A percentile compares a stretch with the other conserved stretches of the same genome.
phyloP scores from a whole-genome alignment of 2,329 filamentous ascomycete genomes.

The Amauroascus verrucosus region DNA sequence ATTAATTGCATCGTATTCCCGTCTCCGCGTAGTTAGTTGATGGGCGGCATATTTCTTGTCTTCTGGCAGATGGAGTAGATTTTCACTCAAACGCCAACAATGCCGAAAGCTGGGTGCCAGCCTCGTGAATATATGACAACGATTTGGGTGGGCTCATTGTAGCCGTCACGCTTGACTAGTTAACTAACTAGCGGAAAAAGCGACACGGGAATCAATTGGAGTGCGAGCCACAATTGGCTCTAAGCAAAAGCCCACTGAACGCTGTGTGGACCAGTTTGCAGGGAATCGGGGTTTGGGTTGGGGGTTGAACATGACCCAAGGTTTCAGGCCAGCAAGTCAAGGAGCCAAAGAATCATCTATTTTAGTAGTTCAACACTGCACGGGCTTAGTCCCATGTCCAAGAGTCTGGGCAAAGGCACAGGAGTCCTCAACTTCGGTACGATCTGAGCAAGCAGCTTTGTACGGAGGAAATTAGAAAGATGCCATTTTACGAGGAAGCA shows the following conservation, averaged over 20 bases:
- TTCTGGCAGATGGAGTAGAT: neutral
- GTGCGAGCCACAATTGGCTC: neutral
- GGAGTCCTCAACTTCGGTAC: too few species aligned
- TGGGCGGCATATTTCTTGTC: neutral
- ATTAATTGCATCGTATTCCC: neutral
- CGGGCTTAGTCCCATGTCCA: too few species aligned
- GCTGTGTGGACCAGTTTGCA: neutral
- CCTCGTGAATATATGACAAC: neutral
- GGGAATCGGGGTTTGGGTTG: neutral
- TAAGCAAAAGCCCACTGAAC: neutral
- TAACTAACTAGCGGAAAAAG: neutral
- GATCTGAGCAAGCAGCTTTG: too few species aligned
- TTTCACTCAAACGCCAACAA: neutral
- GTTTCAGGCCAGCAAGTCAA: slow-evolving; percentile 1
- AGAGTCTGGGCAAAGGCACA: too few species aligned
- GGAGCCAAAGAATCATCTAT: too few species aligned
- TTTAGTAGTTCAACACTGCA: too few species aligned
- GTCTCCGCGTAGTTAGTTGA: neutral
- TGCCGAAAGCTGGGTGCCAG: neutral
- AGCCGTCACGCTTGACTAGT: neutral
- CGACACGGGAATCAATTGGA: neutral
- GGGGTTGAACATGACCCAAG: neutral
- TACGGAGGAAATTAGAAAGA: too few species aligned
- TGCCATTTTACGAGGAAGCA: too few species aligned
- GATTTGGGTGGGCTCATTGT: neutral